Evolutionary conservation across 495 filamentous ascomycete species (phyloP), one percentile per base, ranked within the genome.

Genomic region (Cercophora scortea): DNA sequence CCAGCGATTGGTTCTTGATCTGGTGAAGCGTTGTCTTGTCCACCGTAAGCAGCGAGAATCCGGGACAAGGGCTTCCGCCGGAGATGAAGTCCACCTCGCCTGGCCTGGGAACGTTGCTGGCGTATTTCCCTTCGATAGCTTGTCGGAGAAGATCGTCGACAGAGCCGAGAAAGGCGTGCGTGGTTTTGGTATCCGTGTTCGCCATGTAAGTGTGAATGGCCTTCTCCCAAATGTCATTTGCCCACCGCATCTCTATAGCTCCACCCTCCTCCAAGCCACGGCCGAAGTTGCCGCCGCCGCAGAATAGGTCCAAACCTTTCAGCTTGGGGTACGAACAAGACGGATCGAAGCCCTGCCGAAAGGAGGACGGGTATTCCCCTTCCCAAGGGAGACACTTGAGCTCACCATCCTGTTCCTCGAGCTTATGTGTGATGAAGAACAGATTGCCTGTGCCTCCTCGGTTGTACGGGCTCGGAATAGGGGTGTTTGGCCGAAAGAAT

Each of bases 1-100:
- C 75, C 41, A 89, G 71, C 0, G 85, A 88, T 18, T 80, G 81
- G 61, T 91, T 88, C 45, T 76, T 74, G 18, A 83, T 58, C 66
- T 67, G 75, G 44, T 25, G 63, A 52, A 57, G 60, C 6, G 67
- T 73, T 57, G 53, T 71, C 54, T 71, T 80, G 50, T 78, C 61
- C 0, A 39, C 32, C n/a, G 89, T 88, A 0, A 83, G 61, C 0
- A 56, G 46, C 1, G 85, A 87, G 61, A 86, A 90, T 0, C 84
- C 88, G 38, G 81, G 86, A 56, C 87, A 91, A 0, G 87, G 87
- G 52, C 76, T 84, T 1, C 87, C 87, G 11, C 81, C 87, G 38
- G 78, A 73, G n/a, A 89, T 80, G 39, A 86, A 78, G 2, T 86
- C 78, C 12, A 90, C 77, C 13, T 82, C 75, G 4, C 83, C 83